Conservation (phyloP, 2,329 filamentous ascomycete species). For the Diaporthe humulicola region DNA sequence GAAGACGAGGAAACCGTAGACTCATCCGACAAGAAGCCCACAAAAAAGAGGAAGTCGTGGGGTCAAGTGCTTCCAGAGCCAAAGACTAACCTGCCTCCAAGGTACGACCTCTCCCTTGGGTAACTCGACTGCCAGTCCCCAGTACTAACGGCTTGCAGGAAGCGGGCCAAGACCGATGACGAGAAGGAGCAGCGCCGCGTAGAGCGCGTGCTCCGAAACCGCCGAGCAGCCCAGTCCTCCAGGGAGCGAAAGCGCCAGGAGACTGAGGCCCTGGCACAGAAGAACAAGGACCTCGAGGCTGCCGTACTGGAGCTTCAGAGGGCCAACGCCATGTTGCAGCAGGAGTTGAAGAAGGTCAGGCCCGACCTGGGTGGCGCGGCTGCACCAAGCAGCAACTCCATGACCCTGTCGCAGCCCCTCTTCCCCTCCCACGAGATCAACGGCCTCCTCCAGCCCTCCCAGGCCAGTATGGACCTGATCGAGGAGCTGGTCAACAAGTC, state of each 20-base stretch:
- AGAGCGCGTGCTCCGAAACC: slow-evolving; percentile 96
- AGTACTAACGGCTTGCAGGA: slow-evolving; percentile 65
- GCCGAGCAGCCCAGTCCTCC: slow-evolving; percentile 95
- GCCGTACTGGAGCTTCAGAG: slow-evolving; percentile 72
- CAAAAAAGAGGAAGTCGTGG: slow-evolving; percentile 99
- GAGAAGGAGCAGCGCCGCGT: slow-evolving; percentile 99
- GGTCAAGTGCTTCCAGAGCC: slow-evolving; percentile 96
- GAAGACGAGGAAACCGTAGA: slow-evolving; percentile 39
- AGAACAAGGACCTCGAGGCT: slow-evolving; percentile 78
- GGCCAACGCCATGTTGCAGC: slow-evolving; percentile 61
- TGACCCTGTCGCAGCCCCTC: slow-evolving; percentile 71
- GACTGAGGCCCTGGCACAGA: slow-evolving; percentile 86
- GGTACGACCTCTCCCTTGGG: slow-evolving; percentile 64
- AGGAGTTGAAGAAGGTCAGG: slow-evolving; percentile 64
- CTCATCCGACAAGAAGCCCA: slow-evolving; percentile 75
- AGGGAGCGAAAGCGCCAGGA: slow-evolving; percentile 91
- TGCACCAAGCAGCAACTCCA: slow-evolving; percentile 55
- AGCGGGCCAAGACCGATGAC: slow-evolving; percentile 98
- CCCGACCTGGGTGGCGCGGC: slow-evolving; percentile 58
- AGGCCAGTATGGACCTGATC: slow-evolving; percentile 48
- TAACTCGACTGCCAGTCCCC: slow-evolving; percentile 2
- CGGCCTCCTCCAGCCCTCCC: slow-evolving; percentile 43
- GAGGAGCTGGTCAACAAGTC: slow-evolving; percentile 58
- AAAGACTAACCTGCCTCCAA: slow-evolving; percentile 94
- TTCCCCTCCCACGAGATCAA: slow-evolving; percentile 64